Evolutionary conservation across 768 basidiomycete genomes (phyloP), one percentile per base, ranked within the genome.

Genomic region (Kwoniella bestiolae): DNA sequence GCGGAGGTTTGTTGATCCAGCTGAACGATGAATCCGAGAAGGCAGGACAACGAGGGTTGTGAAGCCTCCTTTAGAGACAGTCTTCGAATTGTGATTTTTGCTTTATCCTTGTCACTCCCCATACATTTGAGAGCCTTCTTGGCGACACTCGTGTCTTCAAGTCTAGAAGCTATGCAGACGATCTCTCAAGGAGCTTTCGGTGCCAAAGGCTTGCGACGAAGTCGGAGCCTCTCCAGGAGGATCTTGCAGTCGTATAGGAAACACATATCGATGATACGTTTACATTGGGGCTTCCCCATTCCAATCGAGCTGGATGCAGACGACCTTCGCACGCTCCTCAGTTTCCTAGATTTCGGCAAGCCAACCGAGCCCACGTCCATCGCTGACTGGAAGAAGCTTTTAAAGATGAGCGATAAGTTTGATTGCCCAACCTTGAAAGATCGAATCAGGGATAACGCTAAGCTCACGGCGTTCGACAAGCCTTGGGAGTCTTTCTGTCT

Each of bases 401-500:
- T 57, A 14, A 23, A 45, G 12, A 35, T 45, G 8, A 23, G 56
- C 16, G 35, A 57, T 29, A 41, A 44, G 29, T 57, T 32, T n/a
- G 32, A 44, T 18, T 26, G 35, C n/a, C 23, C 11, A 18, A 18
- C n/a, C 9, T 8, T 57, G 14, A 41, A 16, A 21, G 28, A 21
- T 3, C 35, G 41, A 6, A 18, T 57, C 18, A 29, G 32, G 34
- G n/a, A 34, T 32, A 29, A 21, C 9, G 31, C 34, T 14, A 2
- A 23, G 31, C 32, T 35, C 0, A 31, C 5, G 11, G 53, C 53
- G 6, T 23, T 35, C 5, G 23, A 56, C 3, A 41, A 23, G 3
- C 56, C 56, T 21, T 56, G 55, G 55, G 55, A 56, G 11, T 1
- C 26, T 9, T 56, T 56, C 25, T 38, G 23, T 56, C 25, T 41